Evolutionary conservation across 2,329 filamentous ascomycete species (phyloP).

Genomic region (Arthrocladium fulminans): DNA sequence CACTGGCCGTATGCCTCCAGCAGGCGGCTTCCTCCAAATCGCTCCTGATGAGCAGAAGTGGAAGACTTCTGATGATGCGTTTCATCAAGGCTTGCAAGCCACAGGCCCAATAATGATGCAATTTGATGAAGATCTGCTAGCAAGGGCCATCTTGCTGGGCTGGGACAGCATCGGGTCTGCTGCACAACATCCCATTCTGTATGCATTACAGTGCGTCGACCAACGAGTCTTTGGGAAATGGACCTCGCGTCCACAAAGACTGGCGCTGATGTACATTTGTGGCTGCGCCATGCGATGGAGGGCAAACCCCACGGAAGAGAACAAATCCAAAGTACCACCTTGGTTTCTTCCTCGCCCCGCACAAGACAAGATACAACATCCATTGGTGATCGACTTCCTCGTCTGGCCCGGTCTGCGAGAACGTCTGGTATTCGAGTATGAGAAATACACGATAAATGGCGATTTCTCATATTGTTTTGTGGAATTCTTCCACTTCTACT

Average conservation of each 20-base stretch:
- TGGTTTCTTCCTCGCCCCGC: slow-evolving; percentile 13
- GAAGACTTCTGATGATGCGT: slow-evolving; percentile 20
- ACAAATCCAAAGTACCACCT: slow-evolving; percentile 16
- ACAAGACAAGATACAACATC: slow-evolving; percentile 20
- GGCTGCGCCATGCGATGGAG: slow-evolving; percentile 19
- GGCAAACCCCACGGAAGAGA: slow-evolving; percentile 18
- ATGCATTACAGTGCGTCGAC: slow-evolving; percentile 18
- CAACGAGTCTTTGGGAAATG: slow-evolving; percentile 20
- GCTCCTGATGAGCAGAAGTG: slow-evolving; percentile 19
- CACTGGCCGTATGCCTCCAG: slow-evolving; percentile 13
- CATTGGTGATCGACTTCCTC: slow-evolving; percentile 20
- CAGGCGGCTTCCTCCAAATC: slow-evolving; percentile 8
- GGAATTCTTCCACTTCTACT: slow-evolving; percentile 21
- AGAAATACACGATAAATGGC: slow-evolving; percentile 18
- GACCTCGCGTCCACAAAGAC: slow-evolving; percentile 18
- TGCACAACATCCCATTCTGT: slow-evolving; percentile 17
- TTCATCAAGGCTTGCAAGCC: slow-evolving; percentile 10
- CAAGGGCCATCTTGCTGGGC: slow-evolving; percentile 18
- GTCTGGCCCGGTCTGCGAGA: slow-evolving; percentile 19
- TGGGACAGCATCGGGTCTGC: slow-evolving; percentile 20
- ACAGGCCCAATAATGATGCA: slow-evolving; percentile 16
- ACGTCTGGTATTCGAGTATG: slow-evolving; percentile 20
- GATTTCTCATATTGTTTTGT: slow-evolving; percentile 20
- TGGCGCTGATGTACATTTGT: slow-evolving; percentile 22
- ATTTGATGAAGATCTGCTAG: slow-evolving; percentile 9